Conservation (phyloP, 2,329 filamentous ascomycete species). For the Colletotrichum brevisporum region DNA sequence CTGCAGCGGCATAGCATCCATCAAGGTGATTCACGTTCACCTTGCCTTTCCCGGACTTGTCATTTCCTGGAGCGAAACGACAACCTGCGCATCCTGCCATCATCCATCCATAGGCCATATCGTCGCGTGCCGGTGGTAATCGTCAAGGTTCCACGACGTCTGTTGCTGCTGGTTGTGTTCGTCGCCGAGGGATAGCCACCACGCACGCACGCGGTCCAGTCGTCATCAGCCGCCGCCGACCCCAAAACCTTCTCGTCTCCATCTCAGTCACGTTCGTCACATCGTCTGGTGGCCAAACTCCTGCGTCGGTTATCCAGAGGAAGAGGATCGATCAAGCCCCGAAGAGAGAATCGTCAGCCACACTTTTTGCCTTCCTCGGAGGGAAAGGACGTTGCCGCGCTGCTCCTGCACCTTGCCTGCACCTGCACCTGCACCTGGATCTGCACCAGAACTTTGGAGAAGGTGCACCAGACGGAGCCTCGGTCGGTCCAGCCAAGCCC, state of each 20-base stretch:
- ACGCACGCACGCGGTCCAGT: conserved; percentile 1
- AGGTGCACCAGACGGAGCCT: conserved; percentile 9
- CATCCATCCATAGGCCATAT: conserved; percentile 10
- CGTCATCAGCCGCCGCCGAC: conserved; percentile 21
- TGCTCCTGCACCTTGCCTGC: conserved; percentile 15
- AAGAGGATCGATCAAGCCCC: background rate
- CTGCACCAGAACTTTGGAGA: conserved; percentile 27
- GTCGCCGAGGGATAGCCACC: conserved; percentile 13
- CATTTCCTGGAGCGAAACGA: background rate
- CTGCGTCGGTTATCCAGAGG: background rate
- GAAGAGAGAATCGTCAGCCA: conserved; percentile 7
- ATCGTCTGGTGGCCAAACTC: conserved; percentile 10
- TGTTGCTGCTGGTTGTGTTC: background rate
- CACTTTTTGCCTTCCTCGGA: conserved; percentile 1
- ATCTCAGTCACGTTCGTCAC: conserved; percentile 8
- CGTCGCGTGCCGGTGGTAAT: conserved; percentile 2
- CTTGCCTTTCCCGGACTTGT: conserved; percentile 7
- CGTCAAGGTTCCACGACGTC: conserved; percentile 17
- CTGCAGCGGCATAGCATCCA: conserved; percentile 19
- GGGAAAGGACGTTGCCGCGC: conserved; percentile 11
- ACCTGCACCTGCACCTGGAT: conserved; percentile 24
- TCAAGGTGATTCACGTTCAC: background rate
- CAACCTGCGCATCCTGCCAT: background rate
- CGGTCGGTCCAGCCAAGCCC: conserved; percentile 9
- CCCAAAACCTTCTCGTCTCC: conserved; percentile 19